phyloP scores from a whole-genome alignment of 1,284 basidiomycete species.

The Paramarasmius palmivorus region DNA sequence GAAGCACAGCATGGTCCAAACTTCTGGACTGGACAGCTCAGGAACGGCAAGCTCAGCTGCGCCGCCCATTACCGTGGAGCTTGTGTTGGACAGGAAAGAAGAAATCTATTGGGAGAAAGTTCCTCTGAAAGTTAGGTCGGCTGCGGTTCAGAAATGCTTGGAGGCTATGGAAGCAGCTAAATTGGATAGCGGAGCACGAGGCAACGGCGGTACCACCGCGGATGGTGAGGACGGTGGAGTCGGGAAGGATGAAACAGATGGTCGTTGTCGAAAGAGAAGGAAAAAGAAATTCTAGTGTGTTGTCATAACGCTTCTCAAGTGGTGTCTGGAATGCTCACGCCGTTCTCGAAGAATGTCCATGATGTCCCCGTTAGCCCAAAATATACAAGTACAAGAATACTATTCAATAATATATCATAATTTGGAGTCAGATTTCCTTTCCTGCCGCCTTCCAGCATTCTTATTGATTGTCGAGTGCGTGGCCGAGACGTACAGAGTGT shows the following conservation, averaged over 20 bases:
- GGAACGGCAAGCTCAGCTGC: constrained; percentile 24
- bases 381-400: background rate
- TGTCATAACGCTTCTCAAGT: too few species aligned
- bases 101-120: constrained; percentile 78
- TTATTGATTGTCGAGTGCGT: constrained; percentile 32
- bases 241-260: background rate
- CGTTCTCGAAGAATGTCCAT: background rate
- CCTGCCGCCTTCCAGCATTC: background rate
- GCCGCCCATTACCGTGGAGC: constrained; percentile 45
- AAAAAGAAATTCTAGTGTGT: background rate
- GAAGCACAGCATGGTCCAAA: constrained; percentile 37
- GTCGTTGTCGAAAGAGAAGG: background rate
- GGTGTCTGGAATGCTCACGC: background rate
- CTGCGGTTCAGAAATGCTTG: constrained; percentile 44
- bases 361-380: background rate
- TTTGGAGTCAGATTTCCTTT: background rate
- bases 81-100: constrained; percentile 63
- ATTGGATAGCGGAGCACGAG: too few species aligned
- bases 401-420: background rate
- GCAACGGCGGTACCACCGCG: background rate
- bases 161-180: background rate
- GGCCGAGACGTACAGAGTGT: constrained; percentile 43
- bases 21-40: constrained; percentile 47
- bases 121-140: constrained; percentile 64
- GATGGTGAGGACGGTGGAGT: background rate